Evolutionary conservation across 129 eudicot genomes (phyloP).

Genomic region (Chrysanthemum lavandulifolium): DNA sequence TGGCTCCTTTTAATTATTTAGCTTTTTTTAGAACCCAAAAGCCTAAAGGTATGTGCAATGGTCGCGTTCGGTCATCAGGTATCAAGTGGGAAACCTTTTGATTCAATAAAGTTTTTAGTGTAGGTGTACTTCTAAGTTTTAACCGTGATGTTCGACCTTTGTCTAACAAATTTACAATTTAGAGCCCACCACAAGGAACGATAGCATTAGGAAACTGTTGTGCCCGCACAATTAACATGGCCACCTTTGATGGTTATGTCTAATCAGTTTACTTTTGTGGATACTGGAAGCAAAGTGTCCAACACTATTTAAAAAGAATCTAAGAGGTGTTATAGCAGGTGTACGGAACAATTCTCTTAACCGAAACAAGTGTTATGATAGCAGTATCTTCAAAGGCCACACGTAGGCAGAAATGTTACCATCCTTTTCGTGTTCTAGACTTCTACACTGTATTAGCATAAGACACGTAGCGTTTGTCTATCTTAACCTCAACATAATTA

Average conservation of each 20-base stretch:
- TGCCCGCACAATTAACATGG: neutral
- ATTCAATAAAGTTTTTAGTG: neutral
- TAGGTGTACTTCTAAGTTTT: neutral
- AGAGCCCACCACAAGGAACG: too few species aligned
- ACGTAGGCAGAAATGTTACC: neutral
- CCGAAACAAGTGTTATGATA: neutral
- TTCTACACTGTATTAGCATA: slow-evolving; percentile 5
- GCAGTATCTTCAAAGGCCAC: neutral
- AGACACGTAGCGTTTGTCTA: neutral
- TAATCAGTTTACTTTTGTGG: neutral
- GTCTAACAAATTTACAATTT: neutral
- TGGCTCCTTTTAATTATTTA: slow-evolving; percentile 7
- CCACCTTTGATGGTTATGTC: neutral
- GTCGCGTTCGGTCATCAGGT: neutral
- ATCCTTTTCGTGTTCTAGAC: neutral
- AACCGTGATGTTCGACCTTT: neutral
- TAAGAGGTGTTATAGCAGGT: slow-evolving; percentile 2
- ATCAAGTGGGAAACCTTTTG: slow-evolving; percentile 23
- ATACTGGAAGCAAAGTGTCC: neutral
- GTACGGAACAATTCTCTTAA: slow-evolving; percentile 5
- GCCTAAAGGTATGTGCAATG: slow-evolving; percentile 19
- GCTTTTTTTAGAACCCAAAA: slow-evolving; percentile 16
- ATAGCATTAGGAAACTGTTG: too few species aligned
- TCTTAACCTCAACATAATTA: neutral
- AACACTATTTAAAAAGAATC: slow-evolving; percentile 8